Base-by-base conservation (phyloP, 2,329 filamentous ascomycete genomes). In the Penicillium sp. region DNA sequence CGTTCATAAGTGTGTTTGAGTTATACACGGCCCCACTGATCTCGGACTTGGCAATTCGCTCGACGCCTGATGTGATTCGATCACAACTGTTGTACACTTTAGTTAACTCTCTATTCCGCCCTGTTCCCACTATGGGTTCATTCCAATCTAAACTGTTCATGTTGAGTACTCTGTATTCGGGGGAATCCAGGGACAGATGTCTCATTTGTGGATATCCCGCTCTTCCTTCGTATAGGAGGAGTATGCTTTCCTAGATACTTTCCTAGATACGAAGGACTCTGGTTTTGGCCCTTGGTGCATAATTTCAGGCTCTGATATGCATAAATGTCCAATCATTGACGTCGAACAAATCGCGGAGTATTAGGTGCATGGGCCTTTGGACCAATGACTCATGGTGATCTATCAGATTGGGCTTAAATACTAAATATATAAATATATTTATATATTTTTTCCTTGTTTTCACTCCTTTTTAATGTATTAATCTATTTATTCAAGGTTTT, bases 1-100 rank as follows among this genome's bases (percentile, higher is more conserved):
- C 9, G 65, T 62, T 69, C 63, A 55, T 70, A 69, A 68, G 70
- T 61, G 69, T 64, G 71, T 73, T 73, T 71, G 69, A 71, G 65
- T 62, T 70, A 71, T 47, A 70, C 55, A 59, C 49, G 36, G 61
- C 63, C 63, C 68, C 68, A 67, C 68, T 45, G 23, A 50, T 47
- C 59, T 66, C 64, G 60, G 60, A 59, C 61, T 68, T 68, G 67
- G 64, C 61, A 58, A 55, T 27, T 53, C 17, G 36, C 19, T 29
- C 17, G 13, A 31, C n/a, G 12, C 12, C 7, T 41, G 8, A 44
- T 54, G 6, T 51, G 54, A 55, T 49, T 48, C 25, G 43, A 49
- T 29, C 17, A 42, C 10, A 17, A 15, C 31, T 6, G 31, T 13
- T 31, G 29, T 5, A 33, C 5, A 33, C 9, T 33, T 33, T 33